Evolutionary conservation across 164 flowering plant genomes (phyloP), one percentile per base, ranked within the genome.

Genomic region (Umbellularia californica): DNA sequence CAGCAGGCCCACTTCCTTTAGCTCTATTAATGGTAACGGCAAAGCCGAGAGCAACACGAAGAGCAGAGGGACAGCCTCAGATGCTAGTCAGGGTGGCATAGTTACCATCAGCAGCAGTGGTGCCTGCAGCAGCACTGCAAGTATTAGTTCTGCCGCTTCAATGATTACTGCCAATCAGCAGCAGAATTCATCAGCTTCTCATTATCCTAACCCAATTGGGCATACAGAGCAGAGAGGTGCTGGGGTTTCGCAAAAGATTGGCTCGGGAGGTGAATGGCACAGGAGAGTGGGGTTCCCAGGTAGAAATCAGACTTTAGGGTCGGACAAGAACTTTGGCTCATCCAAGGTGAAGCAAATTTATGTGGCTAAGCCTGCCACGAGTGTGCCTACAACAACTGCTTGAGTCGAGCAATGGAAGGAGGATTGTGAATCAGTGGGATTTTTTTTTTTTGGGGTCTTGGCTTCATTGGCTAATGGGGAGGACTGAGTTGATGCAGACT

Each of bases 301-400:
- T 25, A 82, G 90, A 79, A 90, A 83, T 77, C 96, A 88, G 25
- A 81, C 87, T 20, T 25, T 80, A 12, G 88, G 87, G n/a, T 15
- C n/a, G 5, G 60, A 55, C 60, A 55, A 55, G 60, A 55, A 55
- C 73, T 73, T 73, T 35, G 83, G 82, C 11, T 19, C 85, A 41
- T 62, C 90, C 28, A 95, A 89, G 82, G 78, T 87, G 80, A 93
- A 90, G 83, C 98, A 92, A 79, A 86, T 95, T 6, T 95, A 95
- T 81, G 99, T 95, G 69, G 92, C 98, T 19, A 95, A 95, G 74
- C 90, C 93, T 75, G 62, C 86, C 47, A 52, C 81, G 0, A 78
- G 72, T 69, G 88, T 86, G 64, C 73, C 83, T 20, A 23, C 87
- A 52, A 52, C 78, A 5, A 23, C 22, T 50, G 68, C 22, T 15